A percentile compares a stretch with the other conserved stretches of the same genome.
Evolutionary conservation across 2,329 filamentous ascomycete species (phyloP).

Genomic region (Aspergillus sp.): DNA sequence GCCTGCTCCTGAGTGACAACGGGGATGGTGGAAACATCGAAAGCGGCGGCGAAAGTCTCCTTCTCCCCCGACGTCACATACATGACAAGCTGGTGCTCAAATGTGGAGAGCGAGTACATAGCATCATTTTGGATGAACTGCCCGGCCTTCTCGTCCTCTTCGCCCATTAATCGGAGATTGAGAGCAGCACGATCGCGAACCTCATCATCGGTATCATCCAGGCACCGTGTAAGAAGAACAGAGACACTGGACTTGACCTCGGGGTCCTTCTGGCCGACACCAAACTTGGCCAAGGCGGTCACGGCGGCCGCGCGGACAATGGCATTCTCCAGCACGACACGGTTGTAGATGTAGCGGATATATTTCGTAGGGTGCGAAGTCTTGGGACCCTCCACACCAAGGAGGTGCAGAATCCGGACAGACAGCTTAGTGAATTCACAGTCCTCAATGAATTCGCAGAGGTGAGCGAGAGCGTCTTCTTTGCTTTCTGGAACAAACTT

Average conservation of each 20-base stretch:
- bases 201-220: conserved; percentile 96
- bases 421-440: conserved; percentile 98
- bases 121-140: conserved; percentile 89
- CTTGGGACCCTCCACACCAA: conserved; percentile 90
- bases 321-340: conserved; percentile 93
- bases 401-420: conserved; percentile 85
- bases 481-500: conserved; percentile 91
- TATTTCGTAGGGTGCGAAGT: conserved; percentile 96
- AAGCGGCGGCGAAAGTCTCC: conserved; percentile 71
- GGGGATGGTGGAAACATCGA: conserved; percentile 85
- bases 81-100: conserved; percentile 95
- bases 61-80: conserved; percentile 93
- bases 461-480: conserved; percentile 73
- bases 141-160: conserved; percentile 77
- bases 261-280: conserved; percentile 88
- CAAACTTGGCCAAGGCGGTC: conserved; percentile 92
- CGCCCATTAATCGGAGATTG: conserved; percentile 83
- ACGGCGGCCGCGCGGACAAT: conserved; percentile 92
- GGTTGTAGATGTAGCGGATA: conserved; percentile 98
- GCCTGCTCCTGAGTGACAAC: conserved; percentile 94
- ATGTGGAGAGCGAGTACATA: conserved; percentile 44
- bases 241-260: conserved; percentile 95
- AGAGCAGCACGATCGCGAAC: conserved; percentile 91
- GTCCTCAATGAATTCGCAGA: conserved; percentile 98
- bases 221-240: conserved; percentile 82